Base-by-base conservation (phyloP, 805 yeast genomes). In the Yamadazyma takamatsuzukensis region DNA sequence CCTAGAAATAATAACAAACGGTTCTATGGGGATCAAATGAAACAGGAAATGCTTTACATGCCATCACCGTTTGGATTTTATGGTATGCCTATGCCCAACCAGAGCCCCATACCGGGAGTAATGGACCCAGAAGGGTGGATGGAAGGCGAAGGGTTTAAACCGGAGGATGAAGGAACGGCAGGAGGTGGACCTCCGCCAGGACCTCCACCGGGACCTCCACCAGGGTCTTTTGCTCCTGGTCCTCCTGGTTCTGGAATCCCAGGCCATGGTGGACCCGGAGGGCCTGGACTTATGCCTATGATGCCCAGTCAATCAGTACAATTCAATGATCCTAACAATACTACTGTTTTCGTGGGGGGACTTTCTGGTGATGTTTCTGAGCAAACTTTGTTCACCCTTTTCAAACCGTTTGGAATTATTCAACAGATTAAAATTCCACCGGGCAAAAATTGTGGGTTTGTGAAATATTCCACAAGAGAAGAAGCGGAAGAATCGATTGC, bases 401-500 rank as follows among this genome's bases (percentile, higher is more conserved):
- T 83, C 56, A 74, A 75, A 53, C 85, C 87, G 12, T 83, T 80
- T 60, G 94, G 94, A n/a, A 54, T 63, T 13, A 78, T 83, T 21
- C 58, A 71, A 17, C 80, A 78, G 43, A 81, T 83, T 26, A 82
- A 80, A 48, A 80, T 83, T 32, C 94, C 94, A 4, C 74, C 78
- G 5, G 90, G 87, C 10, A 83, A 83, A 50, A 83, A 83, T 40
- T 86, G 95, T 60, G 96, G 95, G 1, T 87, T 89, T 61, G 87
- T 88, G 33, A 94, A 85, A 56, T 88, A 74, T 54, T 74, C 78
- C 25, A 76, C 80, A 33, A 68, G 95, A 36, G 76, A 78, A 27
- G 78, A 85, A 45, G 96, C 96, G 2, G 96, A 89, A 58, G 71
- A 71, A 34, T 95, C 96, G 8, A 83, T 88, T 41, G 68, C 76